Base-by-base conservation (phyloP, 73 alveolate genomes). In the Breviolum minutum region DNA sequence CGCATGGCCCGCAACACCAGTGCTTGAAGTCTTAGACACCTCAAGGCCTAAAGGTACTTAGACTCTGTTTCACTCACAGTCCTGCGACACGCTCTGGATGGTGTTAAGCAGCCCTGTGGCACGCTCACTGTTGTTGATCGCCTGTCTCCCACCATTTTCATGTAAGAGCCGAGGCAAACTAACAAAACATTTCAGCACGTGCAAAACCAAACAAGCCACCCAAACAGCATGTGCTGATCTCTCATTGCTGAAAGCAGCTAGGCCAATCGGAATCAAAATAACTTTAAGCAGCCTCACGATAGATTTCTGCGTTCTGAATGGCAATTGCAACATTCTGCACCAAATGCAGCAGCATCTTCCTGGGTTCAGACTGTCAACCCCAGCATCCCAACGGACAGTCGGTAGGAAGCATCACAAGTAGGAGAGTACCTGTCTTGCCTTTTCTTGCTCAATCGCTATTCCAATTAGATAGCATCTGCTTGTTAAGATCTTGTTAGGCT, bases 81-180 rank as follows among this genome's bases (percentile, higher is more conserved):
- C 99, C 99, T 94, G 99, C 40, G 99, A 94, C 84, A 94, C 70
- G 70, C 99, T 94, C 92, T 94, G 99, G 99, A 94, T 94, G 77
- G 99, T 94, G 79, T 94, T 76, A 29, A 94, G 92, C 82, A 94
- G 92, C 83, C 99, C 99, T 29, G 99, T 94, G 84, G 93, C 93
- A 29, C 99, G 99, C 82, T 94, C 99, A 22, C 99, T 94, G 91
- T 83, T 63, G 29, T 76, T 63, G 64, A 94, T 94, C 48, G 99
- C 99, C 99, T 94, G 60, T 20, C 16, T 8, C 86, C 19, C 19
- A 26, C 27, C n/a, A 3, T 9, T 30, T 22, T 30, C 63, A 27
- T 27, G 69, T 48, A 81, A 81, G 40, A 17, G 12, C 40, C 1
- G 24, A 68, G 24, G 90, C 63, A 77, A 30, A n/a, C 17, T 73